Evolutionary conservation across 2,329 filamentous ascomycete genomes (phyloP).

Genomic region (Sclerotinia sclerotiorum): DNA sequence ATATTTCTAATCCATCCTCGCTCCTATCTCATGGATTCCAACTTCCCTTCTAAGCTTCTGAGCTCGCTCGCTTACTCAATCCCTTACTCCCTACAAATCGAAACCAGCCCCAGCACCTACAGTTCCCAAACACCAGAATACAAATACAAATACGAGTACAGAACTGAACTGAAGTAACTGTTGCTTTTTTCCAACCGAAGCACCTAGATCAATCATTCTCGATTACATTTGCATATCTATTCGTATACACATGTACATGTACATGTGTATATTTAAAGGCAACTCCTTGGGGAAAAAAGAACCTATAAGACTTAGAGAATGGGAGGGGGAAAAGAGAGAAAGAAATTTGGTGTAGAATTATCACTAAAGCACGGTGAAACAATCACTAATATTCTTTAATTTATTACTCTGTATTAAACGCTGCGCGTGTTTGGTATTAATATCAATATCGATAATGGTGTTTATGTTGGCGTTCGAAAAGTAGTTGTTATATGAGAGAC

Average conservation of each 20-base stretch:
- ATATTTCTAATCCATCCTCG: too few relatives aligned
- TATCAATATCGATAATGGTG: conserved; percentile 38
- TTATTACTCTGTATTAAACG: conserved; percentile 51
- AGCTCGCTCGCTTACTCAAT: neutral
- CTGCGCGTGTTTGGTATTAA: conserved; percentile 57
- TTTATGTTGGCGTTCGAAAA: conserved; percentile 46
- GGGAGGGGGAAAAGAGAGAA: neutral
- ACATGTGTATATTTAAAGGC: too few relatives aligned
- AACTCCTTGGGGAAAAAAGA: too few relatives aligned
- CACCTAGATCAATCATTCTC: too few relatives aligned
- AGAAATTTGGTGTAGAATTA: neutral
- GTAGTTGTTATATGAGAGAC: conserved; percentile 56
- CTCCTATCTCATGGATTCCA: neutral
- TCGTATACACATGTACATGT: too few relatives aligned
- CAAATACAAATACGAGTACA: conserved; percentile 51
- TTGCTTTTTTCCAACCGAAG: conserved; percentile 47
- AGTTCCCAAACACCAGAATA: conserved; percentile 41
- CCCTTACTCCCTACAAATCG: conserved; percentile 27
- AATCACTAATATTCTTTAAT: conserved; percentile 45
- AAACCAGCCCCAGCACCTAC: conserved; percentile 43
- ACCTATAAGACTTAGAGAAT: too few relatives aligned
- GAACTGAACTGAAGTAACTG: conserved; percentile 40
- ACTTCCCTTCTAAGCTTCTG: neutral
- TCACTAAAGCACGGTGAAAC: too few relatives aligned
- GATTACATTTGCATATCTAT: too few relatives aligned